phyloP scores from a whole-genome alignment of 768 basidiomycete species.

The Boletellus sp. region DNA sequence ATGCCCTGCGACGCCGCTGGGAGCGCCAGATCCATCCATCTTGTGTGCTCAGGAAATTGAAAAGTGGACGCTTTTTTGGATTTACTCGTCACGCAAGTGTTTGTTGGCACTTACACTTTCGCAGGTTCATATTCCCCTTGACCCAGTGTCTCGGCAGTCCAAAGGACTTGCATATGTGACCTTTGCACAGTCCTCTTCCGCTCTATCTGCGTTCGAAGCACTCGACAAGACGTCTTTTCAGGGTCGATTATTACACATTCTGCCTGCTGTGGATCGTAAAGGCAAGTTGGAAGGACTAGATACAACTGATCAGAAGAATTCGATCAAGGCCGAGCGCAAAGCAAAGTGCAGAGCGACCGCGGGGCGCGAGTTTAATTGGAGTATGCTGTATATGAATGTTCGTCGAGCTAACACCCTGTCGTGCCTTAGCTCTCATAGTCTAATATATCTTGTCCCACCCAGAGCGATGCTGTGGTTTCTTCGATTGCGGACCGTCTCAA shows the following conservation, averaged over 20 bases:
- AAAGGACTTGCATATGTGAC: conserved; percentile 65
- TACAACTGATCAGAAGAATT: conserved; percentile 40
- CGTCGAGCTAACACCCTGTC: conserved; percentile 36
- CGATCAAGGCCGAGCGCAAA: conserved; percentile 57
- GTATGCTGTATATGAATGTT: conserved; percentile 97
- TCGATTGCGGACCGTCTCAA: conserved; percentile 88
- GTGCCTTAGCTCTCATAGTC: conserved; percentile 13
- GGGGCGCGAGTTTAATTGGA: conserved; percentile 87
- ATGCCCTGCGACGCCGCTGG: conserved; percentile 12
- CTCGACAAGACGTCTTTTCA: conserved; percentile 87
- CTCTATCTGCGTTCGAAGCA: conserved; percentile 67
- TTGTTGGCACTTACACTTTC: conserved; percentile 2
- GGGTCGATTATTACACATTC: conserved; percentile 86
- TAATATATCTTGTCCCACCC: conserved; percentile 17
- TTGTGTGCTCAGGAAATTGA: conserved; percentile 47
- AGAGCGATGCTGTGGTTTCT: conserved; percentile 92
- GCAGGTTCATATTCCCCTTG: conserved; percentile 58
- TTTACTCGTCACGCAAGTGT: conserved; percentile 1
- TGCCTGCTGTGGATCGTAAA: conserved; percentile 75
- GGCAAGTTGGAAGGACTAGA: conserved; percentile 42
- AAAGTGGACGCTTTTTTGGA: conserved; percentile 52
- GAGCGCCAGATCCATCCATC: conserved; percentile 51
- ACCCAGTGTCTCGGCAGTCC: conserved; percentile 40
- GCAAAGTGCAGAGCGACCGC: conserved; percentile 63
- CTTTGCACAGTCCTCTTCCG: conserved; percentile 43